Conservation (phyloP, 257 asterid species). For the Ilex aquifolium region DNA sequence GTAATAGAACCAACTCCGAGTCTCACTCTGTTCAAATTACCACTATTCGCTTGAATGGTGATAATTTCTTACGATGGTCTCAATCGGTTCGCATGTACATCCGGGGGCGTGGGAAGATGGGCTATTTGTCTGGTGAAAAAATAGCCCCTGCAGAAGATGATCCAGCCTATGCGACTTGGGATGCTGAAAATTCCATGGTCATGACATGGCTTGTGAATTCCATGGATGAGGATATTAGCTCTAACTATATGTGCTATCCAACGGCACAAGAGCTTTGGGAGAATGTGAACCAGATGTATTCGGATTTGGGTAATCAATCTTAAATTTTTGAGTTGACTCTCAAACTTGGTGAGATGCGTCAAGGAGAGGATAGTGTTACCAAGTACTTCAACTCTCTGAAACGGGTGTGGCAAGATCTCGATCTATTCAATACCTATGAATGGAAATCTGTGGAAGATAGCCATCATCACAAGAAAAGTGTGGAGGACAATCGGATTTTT, state of each 20-base stretch:
- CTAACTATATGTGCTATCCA: slow-evolving; percentile 1
- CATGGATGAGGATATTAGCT: not conserved
- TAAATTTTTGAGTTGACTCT: not conserved
- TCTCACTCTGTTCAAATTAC: no score
- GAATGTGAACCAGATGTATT: not conserved
- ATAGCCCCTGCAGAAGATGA: no score
- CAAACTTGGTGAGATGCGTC: not conserved
- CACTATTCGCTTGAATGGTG: no score
- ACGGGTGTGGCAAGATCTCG: not conserved
- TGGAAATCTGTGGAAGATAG: not conserved
- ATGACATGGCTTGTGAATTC: slow-evolving; percentile 6
- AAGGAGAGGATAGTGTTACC: not conserved
- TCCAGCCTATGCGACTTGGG: no score
- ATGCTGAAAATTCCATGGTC: no score
- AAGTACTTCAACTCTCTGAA: no score
- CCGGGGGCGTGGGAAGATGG: no score
- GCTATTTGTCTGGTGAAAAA: no score
- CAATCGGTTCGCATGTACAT: no score
- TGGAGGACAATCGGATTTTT: not conserved
- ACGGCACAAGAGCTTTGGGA: not conserved
- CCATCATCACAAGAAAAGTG: not conserved
- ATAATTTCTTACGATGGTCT: no score
- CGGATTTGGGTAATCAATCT: not conserved
- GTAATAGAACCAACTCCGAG: no score
- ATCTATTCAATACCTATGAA: slow-evolving; percentile 1